Percentiles rank a stretch among this genome's conserved stretches.
Conservation (phyloP, 495 filamentous ascomycete genomes). For the Aspergillus sclerotioniger region DNA sequence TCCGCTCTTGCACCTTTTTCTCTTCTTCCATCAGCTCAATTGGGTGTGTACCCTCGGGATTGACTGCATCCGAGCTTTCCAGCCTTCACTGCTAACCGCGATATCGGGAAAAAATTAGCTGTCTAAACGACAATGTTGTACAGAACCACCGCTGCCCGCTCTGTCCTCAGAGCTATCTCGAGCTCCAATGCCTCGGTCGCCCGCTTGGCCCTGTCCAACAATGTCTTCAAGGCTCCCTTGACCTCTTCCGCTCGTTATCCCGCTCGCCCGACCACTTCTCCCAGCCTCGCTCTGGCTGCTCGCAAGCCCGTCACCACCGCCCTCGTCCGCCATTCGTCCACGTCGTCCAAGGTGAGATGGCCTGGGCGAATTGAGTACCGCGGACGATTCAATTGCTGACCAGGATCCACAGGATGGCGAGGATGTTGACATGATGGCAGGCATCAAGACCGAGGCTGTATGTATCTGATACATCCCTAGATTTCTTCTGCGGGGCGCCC, state of each 20-base stretch:
- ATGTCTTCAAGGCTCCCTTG: conserved; percentile 47
- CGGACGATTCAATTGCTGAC: conserved; percentile 29
- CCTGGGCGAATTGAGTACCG: background rate
- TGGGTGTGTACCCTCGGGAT: conserved; percentile 29
- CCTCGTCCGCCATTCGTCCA: conserved; percentile 48
- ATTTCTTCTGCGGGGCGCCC: background rate
- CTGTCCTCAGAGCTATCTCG: conserved; percentile 44
- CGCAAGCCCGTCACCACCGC: conserved; percentile 53
- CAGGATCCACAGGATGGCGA: conserved; percentile 26
- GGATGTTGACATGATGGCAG: conserved; percentile 63
- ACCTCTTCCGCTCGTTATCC: conserved; percentile 41
- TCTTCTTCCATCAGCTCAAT: conserved; percentile 33
- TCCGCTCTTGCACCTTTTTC: conserved; percentile 31
- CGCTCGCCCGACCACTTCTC: conserved; percentile 32
- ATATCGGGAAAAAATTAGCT: conserved; percentile 37
- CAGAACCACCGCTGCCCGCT: conserved; percentile 47
- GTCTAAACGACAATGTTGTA: conserved; percentile 45
- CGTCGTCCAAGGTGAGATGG: conserved; percentile 34
- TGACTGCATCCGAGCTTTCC: conserved; percentile 37
- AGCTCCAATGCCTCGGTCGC: conserved; percentile 50
- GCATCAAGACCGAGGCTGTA: conserved; percentile 74
- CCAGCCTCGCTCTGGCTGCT: conserved; percentile 43
- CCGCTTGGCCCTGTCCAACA: conserved; percentile 39
- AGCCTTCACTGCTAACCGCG: conserved; percentile 31
- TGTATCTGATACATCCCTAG: conserved; percentile 23